Evolutionary conservation across 2,329 filamentous ascomycete species (phyloP).

Genomic region (Raffaelea albimanens): DNA sequence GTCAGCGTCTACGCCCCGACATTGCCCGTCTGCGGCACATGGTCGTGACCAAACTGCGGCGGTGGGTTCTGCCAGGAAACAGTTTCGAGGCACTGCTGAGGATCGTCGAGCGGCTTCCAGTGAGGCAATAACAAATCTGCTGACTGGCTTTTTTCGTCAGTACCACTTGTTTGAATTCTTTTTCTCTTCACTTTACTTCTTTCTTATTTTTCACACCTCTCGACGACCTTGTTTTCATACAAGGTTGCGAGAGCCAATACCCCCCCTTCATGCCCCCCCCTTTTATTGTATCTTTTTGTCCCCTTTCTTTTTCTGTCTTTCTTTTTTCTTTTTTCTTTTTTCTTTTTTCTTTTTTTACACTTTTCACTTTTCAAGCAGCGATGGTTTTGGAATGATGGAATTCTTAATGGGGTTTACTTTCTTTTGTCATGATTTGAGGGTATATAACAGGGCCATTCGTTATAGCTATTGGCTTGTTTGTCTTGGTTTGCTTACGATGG

Average conservation of each 20-base stretch:
- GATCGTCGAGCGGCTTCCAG: constrained; percentile 10
- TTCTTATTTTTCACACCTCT: not conserved
- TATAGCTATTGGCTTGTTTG: too few species aligned
- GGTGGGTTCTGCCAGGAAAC: constrained; percentile 23
- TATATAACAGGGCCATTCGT: too few species aligned
- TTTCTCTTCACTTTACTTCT: not conserved
- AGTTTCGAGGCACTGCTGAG: constrained; percentile 17
- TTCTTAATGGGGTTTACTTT: too few species aligned
- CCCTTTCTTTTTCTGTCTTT: not conserved
- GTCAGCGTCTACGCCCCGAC: constrained; percentile 5
- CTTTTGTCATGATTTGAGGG: too few species aligned
- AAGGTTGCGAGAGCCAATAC: too few species aligned
- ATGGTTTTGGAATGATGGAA: too few species aligned
- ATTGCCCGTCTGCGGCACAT: constrained; percentile 19
- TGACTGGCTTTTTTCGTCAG: not conserved
- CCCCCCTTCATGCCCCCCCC: not conserved
- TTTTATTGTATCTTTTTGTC: not conserved
- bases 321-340: not conserved
- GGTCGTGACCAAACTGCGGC: constrained; percentile 19
- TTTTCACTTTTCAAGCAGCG: too few species aligned
- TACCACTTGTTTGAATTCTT: not conserved
- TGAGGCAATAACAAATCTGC: not conserved
- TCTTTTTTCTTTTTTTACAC: not conserved
- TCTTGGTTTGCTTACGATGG: too few species aligned
- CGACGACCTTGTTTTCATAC: not conserved